These are phyloP conservation scores for Fusarium hostae DNA, from an alignment of 2,329 filamentous ascomycete species.

Conservation along the genomic window DNA sequence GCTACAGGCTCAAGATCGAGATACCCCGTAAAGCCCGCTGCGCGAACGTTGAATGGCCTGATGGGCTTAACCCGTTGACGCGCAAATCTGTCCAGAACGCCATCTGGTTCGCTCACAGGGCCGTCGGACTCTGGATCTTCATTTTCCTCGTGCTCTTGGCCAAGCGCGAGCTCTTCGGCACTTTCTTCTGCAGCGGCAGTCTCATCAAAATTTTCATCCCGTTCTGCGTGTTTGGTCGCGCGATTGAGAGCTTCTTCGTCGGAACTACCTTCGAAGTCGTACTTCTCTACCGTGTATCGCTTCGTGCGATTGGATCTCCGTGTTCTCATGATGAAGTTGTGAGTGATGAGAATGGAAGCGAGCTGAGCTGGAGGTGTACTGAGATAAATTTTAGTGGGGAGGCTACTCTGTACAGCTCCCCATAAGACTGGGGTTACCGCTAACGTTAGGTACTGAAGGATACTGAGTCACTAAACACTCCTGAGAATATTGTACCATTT, in stretches of 20 bases:
- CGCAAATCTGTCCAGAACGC: constrained; percentile 46
- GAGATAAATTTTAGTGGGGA: constrained; percentile 29
- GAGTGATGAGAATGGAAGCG: constrained; percentile 3
- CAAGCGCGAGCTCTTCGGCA: constrained; percentile 45
- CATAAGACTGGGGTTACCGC: background rate
- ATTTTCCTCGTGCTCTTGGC: constrained; percentile 39
- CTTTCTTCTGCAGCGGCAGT: constrained; percentile 45
- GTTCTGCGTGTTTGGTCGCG: constrained; percentile 41
- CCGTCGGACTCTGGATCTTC: constrained; percentile 47
- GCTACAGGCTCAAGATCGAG: constrained; percentile 50
- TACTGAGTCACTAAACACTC: background rate
- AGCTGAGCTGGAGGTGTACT: constrained; percentile 12
- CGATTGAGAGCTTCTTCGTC: constrained; percentile 45
- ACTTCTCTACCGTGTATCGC: constrained; percentile 48
- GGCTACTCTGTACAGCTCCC: background rate
- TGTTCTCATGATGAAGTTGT: constrained; percentile 48
- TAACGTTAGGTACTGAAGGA: background rate
- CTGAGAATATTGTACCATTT: no score
- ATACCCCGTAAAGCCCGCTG: constrained; percentile 41
- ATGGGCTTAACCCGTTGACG: constrained; percentile 43
- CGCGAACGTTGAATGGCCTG: constrained; percentile 39
- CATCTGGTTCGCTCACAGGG: constrained; percentile 40
- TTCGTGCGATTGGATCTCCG: constrained; percentile 52
- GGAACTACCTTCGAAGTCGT: constrained; percentile 50
- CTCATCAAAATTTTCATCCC: constrained; percentile 49